phyloP scores from a whole-genome alignment of 2,329 filamentous ascomycete genomes.

The Aureobasidium namibiae region DNA sequence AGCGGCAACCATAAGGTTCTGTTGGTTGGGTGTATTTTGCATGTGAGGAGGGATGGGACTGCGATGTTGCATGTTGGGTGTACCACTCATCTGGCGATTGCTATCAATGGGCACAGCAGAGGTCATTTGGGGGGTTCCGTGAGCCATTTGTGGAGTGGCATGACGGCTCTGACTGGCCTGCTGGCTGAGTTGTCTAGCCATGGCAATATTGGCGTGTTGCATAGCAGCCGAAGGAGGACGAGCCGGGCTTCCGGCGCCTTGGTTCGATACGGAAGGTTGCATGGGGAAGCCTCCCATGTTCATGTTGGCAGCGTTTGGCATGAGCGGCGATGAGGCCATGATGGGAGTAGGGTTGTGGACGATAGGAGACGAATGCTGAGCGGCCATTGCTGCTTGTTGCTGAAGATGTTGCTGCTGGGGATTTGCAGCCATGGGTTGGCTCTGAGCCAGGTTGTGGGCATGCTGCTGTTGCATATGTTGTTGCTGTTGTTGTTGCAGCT shows the following conservation, averaged over 20 bases:
- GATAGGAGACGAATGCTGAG: slow-evolving; percentile 57
- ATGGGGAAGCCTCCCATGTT: slow-evolving; percentile 38
- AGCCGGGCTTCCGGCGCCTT: slow-evolving; percentile 57
- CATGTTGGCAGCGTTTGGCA: slow-evolving; percentile 21
- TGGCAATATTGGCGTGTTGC: slow-evolving; percentile 25
- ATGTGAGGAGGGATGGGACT: slow-evolving; percentile 25
- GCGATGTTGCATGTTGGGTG: slow-evolving; percentile 27
- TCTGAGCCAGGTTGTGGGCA: slow-evolving; percentile 15
- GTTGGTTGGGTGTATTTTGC: slow-evolving; percentile 21
- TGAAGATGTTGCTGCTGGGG: slow-evolving; percentile 32
- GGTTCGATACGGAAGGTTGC: slow-evolving; percentile 56
- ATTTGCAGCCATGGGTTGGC: slow-evolving; percentile 15
- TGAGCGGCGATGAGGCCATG: slow-evolving; percentile 36
- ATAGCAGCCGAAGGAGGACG: slow-evolving; percentile 58
- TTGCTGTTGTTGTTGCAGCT: slow-evolving; percentile 32
- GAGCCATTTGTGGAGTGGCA: slow-evolving; percentile 31
- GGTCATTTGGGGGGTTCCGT: slow-evolving; percentile 30
- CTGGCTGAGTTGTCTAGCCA: slow-evolving; percentile 31
- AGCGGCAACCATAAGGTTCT: slow-evolving; percentile 18
- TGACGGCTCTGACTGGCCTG: slow-evolving; percentile 27
- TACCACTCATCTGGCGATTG: slow-evolving; percentile 29
- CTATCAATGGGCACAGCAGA: slow-evolving; percentile 22
- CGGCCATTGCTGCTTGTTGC: slow-evolving; percentile 31
- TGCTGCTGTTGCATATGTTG: slow-evolving; percentile 32
- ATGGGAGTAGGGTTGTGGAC: slow-evolving; percentile 39